These are phyloP conservation scores for Wickerhamomyces silvicola DNA, from an alignment of 805 yeast genomes.

Conservation along the genomic window DNA sequence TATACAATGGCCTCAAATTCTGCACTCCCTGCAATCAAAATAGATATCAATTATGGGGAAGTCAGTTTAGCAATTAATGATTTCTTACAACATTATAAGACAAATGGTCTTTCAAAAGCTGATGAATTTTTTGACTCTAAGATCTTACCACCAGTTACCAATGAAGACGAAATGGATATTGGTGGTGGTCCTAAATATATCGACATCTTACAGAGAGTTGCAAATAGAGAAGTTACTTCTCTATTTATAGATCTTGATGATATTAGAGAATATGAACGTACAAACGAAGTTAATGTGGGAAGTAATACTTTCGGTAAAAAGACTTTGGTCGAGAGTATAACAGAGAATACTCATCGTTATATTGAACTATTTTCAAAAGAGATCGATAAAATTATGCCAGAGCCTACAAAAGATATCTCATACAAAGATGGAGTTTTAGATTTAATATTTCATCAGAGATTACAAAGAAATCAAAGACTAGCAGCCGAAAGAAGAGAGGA, in stretches of 20 bases:
- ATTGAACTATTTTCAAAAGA: conserved; percentile 68
- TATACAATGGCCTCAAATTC: conserved; percentile 17
- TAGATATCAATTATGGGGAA: conserved; percentile 68
- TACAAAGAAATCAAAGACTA: conserved; percentile 69
- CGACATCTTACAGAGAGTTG: conserved; percentile 65
- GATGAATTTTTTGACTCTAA: conserved; percentile 31
- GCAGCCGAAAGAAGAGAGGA: conserved; percentile 65
- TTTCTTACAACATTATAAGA: conserved; percentile 63
- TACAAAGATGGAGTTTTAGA: conserved; percentile 89
- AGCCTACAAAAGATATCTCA: conserved; percentile 72
- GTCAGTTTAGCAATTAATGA: conserved; percentile 52
- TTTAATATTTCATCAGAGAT: conserved; percentile 86
- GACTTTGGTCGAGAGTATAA: conserved; percentile 50
- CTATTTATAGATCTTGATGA: conserved; percentile 80
- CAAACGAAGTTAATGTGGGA: conserved; percentile 23
- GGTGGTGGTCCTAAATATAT: conserved; percentile 65
- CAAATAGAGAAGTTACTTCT: conserved; percentile 73
- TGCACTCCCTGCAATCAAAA: conserved; percentile 55
- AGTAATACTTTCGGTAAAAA: conserved; percentile 18
- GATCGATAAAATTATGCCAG: conserved; percentile 79
- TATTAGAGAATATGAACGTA: conserved; percentile 60
- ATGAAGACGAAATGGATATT: conserved; percentile 20
- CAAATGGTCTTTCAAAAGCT: conserved; percentile 25
- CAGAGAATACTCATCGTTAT: conserved; percentile 72
- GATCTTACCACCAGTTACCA: conserved; percentile 18